Conservation (phyloP, 1,284 basidiomycete genomes). For the Ganoderma leucocontextum region DNA sequence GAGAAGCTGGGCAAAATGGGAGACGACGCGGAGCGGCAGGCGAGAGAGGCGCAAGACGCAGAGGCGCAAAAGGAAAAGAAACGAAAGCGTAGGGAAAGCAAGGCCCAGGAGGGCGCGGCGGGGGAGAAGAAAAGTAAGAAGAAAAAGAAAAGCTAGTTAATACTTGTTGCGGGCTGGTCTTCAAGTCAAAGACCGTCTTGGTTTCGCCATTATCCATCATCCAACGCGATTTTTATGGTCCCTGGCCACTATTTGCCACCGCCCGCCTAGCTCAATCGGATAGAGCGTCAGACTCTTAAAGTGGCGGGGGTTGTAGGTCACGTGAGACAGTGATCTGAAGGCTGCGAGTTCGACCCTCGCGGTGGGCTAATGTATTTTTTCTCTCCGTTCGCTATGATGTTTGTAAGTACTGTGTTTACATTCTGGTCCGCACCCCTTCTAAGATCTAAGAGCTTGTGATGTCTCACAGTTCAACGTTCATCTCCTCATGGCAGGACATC, state of each 20-base stretch:
- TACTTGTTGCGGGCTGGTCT: background rate
- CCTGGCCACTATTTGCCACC: background rate
- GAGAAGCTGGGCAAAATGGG: slow-evolving; percentile 46
- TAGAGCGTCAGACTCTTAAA: slow-evolving; percentile 82
- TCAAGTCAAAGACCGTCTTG: background rate
- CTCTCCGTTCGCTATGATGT: no score
- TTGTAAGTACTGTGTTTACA: no score
- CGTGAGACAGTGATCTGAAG: slow-evolving; percentile 60
- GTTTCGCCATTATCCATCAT: no score
- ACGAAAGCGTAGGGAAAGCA: slow-evolving; percentile 40
- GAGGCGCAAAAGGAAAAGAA: slow-evolving; percentile 41
- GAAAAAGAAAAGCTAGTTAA: slow-evolving; percentile 44
- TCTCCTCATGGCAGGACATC: no score
- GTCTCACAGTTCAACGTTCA: no score
- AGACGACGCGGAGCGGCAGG: slow-evolving; percentile 43
- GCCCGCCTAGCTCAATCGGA: slow-evolving; percentile 89
- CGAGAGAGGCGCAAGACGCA: slow-evolving; percentile 40
- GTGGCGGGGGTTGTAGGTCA: background rate
- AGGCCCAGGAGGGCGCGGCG: slow-evolving; percentile 42
- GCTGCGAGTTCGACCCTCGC: slow-evolving; percentile 93
- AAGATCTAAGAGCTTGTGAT: no score
- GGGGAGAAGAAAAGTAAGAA: slow-evolving; percentile 44
- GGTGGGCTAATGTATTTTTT: slow-evolving; percentile 69
- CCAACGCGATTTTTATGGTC: background rate
- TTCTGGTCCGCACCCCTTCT: no score